A percentile compares a stretch with the other conserved stretches of the same genome.
These are phyloP conservation scores for Pelargonium hybrid DNA, from an alignment of 441 rosid genomes.

Conservation along the genomic window DNA sequence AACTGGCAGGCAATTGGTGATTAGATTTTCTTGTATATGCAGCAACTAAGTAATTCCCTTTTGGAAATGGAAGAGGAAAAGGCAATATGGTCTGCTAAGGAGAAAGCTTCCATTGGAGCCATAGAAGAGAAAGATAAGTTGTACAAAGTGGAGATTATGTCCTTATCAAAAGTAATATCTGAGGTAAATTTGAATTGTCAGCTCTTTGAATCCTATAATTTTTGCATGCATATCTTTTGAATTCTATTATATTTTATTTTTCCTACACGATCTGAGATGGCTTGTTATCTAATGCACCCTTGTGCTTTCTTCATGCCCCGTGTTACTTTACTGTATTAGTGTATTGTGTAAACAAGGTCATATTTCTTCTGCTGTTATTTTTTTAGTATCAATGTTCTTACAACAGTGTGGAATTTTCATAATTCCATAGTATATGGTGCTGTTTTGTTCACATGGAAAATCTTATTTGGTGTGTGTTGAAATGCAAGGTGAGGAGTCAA, in stretches of 20 bases:
- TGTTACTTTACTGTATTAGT: too few relatives aligned
- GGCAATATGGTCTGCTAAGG: slow-evolving; percentile 70
- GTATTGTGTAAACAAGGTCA: background rate
- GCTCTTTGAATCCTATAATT: background rate
- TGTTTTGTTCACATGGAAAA: background rate
- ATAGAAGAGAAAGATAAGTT: slow-evolving; percentile 48
- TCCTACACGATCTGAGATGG: background rate
- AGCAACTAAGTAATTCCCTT: slow-evolving; percentile 78
- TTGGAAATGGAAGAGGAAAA: slow-evolving; percentile 89
- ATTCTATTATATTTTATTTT: background rate
- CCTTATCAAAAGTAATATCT: slow-evolving; percentile 37
- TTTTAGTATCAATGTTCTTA: background rate
- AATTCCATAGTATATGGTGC: background rate
- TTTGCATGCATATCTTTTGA: slow-evolving; percentile 4
- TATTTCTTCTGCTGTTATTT: background rate
- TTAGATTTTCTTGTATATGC: slow-evolving; percentile 22
- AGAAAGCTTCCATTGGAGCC: slow-evolving; percentile 51
- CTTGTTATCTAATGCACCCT: too few relatives aligned
- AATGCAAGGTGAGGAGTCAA: slow-evolving; percentile 44
- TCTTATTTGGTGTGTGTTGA: slow-evolving; percentile 12
- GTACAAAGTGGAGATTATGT: slow-evolving; percentile 31
- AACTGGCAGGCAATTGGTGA: slow-evolving; percentile 7
- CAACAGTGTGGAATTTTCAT: background rate
- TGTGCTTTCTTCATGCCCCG: too few relatives aligned
- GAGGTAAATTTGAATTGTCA: slow-evolving; percentile 38